Base-by-base conservation (phyloP, 768 basidiomycete genomes). In the Psilocybe tampanensis region DNA sequence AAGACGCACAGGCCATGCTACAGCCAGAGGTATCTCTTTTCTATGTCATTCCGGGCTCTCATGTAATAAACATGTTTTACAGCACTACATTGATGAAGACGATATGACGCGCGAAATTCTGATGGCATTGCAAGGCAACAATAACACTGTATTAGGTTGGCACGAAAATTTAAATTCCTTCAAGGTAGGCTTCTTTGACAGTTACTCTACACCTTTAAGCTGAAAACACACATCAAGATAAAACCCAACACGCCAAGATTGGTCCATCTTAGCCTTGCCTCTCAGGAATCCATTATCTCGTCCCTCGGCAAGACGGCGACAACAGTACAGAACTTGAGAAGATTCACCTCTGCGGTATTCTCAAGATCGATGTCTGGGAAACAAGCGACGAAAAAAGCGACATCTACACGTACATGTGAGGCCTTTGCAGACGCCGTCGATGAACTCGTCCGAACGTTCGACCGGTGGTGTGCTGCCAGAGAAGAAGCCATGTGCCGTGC, bases 401-500 rank as follows among this genome's bases (percentile, higher is more conserved):
- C 54, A 24, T 61, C 72, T 9, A 84, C 85, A 9, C 81, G 80
- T 29, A 92, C 89, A 0, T 71, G 90, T n/a, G 90, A 94, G 67
- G 92, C 92, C 0, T 92, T 92, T 66, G 83, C 88, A 1, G 90
- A 92, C 54, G 90, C 90, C 0, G 72, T 93, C 44, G 84, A 85
- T 57, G 61, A 73, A 19, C 83, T 89, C 54, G 72, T 92, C 3
- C 79, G 76, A 19, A 59, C 59, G 3, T 84, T 94, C 58, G 81
- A 90, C 54, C 67, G 63, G 6, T 94, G 90, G 89, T 92, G 90
- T 66, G 84, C 91, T 1, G 67, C 66, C 13, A 77, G 75, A 54
- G 92, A 94, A 69, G 85, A 87, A 63, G 74, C 76, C 0, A 87
- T 94, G 47, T 86, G 82, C 67, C 74, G 74, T n/a, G 83, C 89